Evolutionary conservation across 140 eudicot species (phyloP), one percentile per base, ranked within the genome.

Genomic region (Senecio squalidus): DNA sequence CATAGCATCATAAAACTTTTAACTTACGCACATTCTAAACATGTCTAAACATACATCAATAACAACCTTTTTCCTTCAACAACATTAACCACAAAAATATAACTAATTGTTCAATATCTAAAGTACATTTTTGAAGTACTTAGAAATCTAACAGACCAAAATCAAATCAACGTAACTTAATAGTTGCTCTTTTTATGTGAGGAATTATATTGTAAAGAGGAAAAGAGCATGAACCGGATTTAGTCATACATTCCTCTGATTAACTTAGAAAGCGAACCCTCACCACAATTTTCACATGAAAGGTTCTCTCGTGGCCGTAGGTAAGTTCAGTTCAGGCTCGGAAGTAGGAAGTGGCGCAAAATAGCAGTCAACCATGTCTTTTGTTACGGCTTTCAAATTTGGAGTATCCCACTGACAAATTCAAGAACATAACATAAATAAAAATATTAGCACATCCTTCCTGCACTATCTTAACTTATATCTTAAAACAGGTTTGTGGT

Each of bases 241-340:
- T 47, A 14, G 18, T 23, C 53, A 18, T 17, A n/a, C n/a, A n/a
- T n/a, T 60, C 39, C 41, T 43, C 41, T 9, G 18, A 20, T 55
- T 5, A 30, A 28, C 14, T 25, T 38, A 44, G 27, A 27, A 18
- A 17, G 20, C 22, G 38, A 28, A 25, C 30, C 8, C 9, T 8
- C 29, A 39, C 45, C 6, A n/a, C 9, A 6, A 50, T 3, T 45
- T 64, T 83, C 71, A 89, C 59, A 83, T 69, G 60, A 65, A 75
- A 38, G 97, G 97, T 59, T 90, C 97, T 54, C 97, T 76, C 43
- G 77, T 31, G n/a, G 94, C 70, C 4, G 85, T 79, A 22, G 94
- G 95, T 71, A 91, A 61, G 78, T 86, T 73, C 20, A 86, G 74
- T 55, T 86, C 92, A 10, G 80, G 78, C 55, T 81, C 94, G 5